Conservation (phyloP, 495 filamentous ascomycete species). For the Aspergillus saccharolyticus region DNA sequence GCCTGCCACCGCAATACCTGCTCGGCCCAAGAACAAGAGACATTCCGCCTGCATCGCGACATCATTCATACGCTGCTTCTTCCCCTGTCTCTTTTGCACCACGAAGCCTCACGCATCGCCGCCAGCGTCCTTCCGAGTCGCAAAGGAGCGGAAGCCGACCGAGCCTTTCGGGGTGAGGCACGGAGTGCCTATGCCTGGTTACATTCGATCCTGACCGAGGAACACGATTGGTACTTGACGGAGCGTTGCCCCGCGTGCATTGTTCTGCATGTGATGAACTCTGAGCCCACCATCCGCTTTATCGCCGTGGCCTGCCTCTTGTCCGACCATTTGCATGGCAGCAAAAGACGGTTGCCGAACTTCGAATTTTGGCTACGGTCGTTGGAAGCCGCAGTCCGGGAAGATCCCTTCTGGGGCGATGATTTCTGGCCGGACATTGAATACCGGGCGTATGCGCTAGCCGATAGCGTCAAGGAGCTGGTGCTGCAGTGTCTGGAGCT, state of each 20-base stretch:
- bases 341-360: conserved; percentile 28
- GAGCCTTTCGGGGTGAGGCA: conserved; percentile 54
- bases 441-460: conserved; percentile 46
- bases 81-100: conserved; percentile 53
- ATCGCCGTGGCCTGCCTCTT: conserved; percentile 52
- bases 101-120: conserved; percentile 48
- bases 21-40: conserved; percentile 35
- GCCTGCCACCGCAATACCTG: conserved; percentile 39
- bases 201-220: conserved; percentile 53
- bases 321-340: conserved; percentile 34
- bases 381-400: conserved; percentile 46
- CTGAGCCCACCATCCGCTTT: conserved; percentile 56
- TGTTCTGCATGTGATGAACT: conserved; percentile 48
- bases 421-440: conserved; percentile 52
- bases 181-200: conserved; percentile 58
- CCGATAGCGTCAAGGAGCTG: conserved; percentile 49
- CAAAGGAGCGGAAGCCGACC: conserved; percentile 50
- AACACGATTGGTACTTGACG: conserved; percentile 55
- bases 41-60: conserved; percentile 55
- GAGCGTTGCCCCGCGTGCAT: conserved; percentile 55
- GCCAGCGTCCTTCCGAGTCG: conserved; percentile 39
- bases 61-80: conserved; percentile 56
- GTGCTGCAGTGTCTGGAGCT: conserved; percentile 51
- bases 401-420: conserved; percentile 55
- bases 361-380: conserved; percentile 54